phyloP scores from a whole-genome alignment of 345 rosid genomes.

The Angophora floribunda region DNA sequence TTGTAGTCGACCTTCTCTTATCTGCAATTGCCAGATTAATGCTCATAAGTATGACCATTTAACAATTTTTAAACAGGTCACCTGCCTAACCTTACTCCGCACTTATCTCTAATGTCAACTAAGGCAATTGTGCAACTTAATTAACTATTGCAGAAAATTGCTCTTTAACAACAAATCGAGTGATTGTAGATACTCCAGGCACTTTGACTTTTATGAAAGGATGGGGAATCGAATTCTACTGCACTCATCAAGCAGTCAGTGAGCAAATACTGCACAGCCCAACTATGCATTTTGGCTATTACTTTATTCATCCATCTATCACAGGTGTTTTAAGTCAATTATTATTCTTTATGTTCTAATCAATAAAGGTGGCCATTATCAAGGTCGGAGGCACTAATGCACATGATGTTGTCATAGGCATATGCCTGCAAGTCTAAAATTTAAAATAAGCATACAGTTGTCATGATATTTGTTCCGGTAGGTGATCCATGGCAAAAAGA shows the following conservation, averaged over 20 bases:
- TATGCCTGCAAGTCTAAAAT: not conserved
- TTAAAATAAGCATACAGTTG: not conserved
- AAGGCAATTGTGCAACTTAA: not conserved
- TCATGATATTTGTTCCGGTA: not conserved
- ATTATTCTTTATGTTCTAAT: not conserved
- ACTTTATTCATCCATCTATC: not conserved
- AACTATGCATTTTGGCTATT: not conserved
- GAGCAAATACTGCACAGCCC: not conserved
- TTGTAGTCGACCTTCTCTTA: slow-evolving; percentile 77
- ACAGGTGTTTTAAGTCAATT: not conserved
- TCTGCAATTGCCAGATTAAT: slow-evolving; percentile 23
- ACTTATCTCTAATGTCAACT: not conserved
- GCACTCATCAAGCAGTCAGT: not conserved
- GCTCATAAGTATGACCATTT: not conserved
- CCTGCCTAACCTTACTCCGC: not conserved
- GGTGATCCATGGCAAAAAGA: not conserved
- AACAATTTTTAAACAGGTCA: not conserved
- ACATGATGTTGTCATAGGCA: not conserved
- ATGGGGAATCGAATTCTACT: not conserved
- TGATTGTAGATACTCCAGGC: not conserved
- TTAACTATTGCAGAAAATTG: not conserved
- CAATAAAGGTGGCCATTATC: not conserved
- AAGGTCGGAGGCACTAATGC: not conserved
- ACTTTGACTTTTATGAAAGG: not conserved
- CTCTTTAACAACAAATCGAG: not conserved